phyloP scores from a whole-genome alignment of 192 early-diverging fungal species.

The Backusella liffmaniae region DNA sequence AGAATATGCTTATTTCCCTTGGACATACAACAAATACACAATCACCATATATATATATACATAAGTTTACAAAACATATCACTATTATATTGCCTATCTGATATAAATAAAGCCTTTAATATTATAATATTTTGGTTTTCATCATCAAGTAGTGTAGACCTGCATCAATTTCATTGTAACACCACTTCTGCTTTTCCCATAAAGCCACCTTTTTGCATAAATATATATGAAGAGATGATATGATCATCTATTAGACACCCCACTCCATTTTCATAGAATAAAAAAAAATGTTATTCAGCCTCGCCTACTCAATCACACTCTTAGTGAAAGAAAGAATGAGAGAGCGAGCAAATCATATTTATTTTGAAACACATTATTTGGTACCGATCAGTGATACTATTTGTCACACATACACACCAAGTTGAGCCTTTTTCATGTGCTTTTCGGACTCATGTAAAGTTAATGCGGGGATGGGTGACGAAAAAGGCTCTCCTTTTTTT shows the following conservation, averaged over 20 bases:
- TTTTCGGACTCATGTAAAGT: not conserved
- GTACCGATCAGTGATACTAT: too few relatives aligned
- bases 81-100: not conserved
- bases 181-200: not conserved
- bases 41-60: not conserved
- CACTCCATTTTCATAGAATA: too few relatives aligned
- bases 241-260: too few relatives aligned
- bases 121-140: not conserved
- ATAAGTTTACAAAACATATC: not conserved
- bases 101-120: not conserved
- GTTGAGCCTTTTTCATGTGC: too few relatives aligned
- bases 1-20: not conserved
- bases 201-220: not conserved
- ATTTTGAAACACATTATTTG: too few relatives aligned
- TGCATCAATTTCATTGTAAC: not conserved
- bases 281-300: too few relatives aligned
- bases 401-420: too few relatives aligned
- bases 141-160: not conserved
- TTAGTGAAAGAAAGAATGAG: too few relatives aligned
- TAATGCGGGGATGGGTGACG: not conserved
- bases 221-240: too few relatives aligned
- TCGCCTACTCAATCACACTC: too few relatives aligned
- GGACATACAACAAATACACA: not conserved
- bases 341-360: too few relatives aligned
- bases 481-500: not conserved